Evolutionary conservation across 371 early-diverging fungal genomes (phyloP).

Genomic region (Dichotomocladium elegans): DNA sequence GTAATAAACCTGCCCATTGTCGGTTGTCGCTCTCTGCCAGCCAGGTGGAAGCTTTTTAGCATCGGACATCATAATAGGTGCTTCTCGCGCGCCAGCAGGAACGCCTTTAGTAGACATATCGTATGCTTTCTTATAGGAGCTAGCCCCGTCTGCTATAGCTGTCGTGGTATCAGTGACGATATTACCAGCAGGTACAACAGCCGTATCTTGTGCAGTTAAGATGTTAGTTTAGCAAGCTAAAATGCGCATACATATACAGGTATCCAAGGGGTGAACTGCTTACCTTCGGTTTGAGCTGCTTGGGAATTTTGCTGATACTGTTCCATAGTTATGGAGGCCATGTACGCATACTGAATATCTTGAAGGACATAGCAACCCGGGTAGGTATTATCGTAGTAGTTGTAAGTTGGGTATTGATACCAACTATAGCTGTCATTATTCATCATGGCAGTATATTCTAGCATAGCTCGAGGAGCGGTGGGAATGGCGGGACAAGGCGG

Average conservation of each 20-base stretch:
- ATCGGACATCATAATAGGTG: too few relatives aligned
- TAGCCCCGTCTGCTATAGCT: too few relatives aligned
- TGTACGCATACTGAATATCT: background rate
- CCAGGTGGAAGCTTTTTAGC: constrained; percentile 20
- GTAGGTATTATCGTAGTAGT: background rate
- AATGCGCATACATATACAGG: too few relatives aligned
- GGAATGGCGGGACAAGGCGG: constrained; percentile 24
- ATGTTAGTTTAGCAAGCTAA: too few relatives aligned
- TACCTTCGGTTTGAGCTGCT: background rate
- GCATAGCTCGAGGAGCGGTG: constrained; percentile 22
- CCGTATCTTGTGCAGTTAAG: too few relatives aligned
- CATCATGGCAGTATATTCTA: background rate
- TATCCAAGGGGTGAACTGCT: background rate
- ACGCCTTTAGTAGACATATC: too few relatives aligned
- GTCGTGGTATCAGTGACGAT: too few relatives aligned
- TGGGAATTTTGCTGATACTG: background rate
- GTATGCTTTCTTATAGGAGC: too few relatives aligned
- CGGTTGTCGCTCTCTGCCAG: constrained; percentile 34
- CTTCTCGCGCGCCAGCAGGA: too few relatives aligned
- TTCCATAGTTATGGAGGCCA: background rate
- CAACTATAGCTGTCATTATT: background rate
- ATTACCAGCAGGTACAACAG: too few relatives aligned
- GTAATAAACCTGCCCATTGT: constrained; percentile 35
- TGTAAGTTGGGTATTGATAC: background rate
- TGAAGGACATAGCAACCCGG: background rate